Evolutionary conservation across 192 early-diverging fungal species (phyloP), one percentile per base, ranked within the genome.

Genomic region (Allomyces arbusculus): DNA sequence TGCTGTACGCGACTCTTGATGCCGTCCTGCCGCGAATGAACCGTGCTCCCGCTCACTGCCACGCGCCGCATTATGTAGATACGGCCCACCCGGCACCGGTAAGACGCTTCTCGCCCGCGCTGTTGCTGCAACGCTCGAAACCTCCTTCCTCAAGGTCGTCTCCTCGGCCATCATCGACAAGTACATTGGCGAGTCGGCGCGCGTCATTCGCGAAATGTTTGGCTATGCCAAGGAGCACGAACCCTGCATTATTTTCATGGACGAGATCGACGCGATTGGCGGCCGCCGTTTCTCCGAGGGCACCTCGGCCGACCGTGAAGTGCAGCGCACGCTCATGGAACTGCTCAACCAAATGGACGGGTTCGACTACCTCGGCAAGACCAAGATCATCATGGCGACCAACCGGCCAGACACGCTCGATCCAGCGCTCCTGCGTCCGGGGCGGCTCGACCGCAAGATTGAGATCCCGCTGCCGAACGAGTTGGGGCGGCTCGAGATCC

Each of bases 181-280:
- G 78, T 99, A 95, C 72, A 99, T 99, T 79, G 96, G 96, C 66
- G 96, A 99, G 78, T 91, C 89, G 78, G 94, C 96, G 61, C 78
- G 96, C 69, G 76, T 99, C 63, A 85, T 99, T 66, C 82, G 96
- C 28, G 96, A 99, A 76, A 99, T 99, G 96, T 99, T 99, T 86
- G 93, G 91, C 0, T 99, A 99, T 77, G 96, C 96, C 44, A 90
- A 88, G 68, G 94, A 97, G 73, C 96, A 99, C 74, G 93, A 99
- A 70, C 96, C 96, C 12, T 99, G 96, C 78, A 96, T 99, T 67
- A 99, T 99, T 50, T 99, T 99, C 70, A 99, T 99, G 94, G 96
- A 99, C 76, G 96, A 99, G 73, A 95, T 99, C 73, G 96, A 99
- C 79, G 94, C 96, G 28, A 99, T 99, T 79, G 96, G 94, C 76